Base-by-base conservation (phyloP, 1,139 yeast genomes). In the Yamadazyma conglobata region DNA sequence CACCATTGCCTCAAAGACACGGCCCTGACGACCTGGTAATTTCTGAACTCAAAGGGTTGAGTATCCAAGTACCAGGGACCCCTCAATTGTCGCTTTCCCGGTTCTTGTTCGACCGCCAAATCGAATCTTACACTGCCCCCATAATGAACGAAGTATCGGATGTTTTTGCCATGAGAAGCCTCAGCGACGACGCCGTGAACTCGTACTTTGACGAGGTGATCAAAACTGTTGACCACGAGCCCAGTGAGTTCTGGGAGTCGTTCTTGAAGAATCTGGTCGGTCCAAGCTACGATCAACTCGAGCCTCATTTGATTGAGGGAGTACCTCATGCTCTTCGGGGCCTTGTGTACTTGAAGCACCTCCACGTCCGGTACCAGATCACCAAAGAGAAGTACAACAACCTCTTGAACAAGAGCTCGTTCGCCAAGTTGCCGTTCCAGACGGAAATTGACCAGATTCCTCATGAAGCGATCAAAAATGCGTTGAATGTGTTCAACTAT, bases 101-200 rank as follows among this genome's bases (percentile, higher is more conserved):
- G 10, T 74, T 67, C 33, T 48, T 52, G 8, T 42, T 55, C 11
- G 47, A 52, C 21, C 47, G 72, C 37, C 71, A 66, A 37, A 42
- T 49, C 29, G 67, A 63, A 30, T 25, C 48, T 4, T 62, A 58
- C 34, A 39, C 47, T 6, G 46, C 58, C n/a, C 64, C 65, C 3
- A 46, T 38, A 19, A 52, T 63, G 56, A 61, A 63, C 37, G 68
- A 66, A 35, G 47, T 53, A 14, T 56, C 64, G 5, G 72, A 65
- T 25, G 46, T 52, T 9, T 56, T 58, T 35, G 39, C 50, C 4
- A 30, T 34, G 4, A 34, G 34, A 10, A 43, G 39, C 23, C 30
- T 43, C 16, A 30, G 33, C 12, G 40, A 38, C 6, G 39, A 33
- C 6, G n/a, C 30, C 3, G 27, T 38, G 13, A 23, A 23, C 11